Evolutionary conservation across 2,329 filamentous ascomycete genomes (phyloP).

Genomic region (Plenodomus lindquistii): DNA sequence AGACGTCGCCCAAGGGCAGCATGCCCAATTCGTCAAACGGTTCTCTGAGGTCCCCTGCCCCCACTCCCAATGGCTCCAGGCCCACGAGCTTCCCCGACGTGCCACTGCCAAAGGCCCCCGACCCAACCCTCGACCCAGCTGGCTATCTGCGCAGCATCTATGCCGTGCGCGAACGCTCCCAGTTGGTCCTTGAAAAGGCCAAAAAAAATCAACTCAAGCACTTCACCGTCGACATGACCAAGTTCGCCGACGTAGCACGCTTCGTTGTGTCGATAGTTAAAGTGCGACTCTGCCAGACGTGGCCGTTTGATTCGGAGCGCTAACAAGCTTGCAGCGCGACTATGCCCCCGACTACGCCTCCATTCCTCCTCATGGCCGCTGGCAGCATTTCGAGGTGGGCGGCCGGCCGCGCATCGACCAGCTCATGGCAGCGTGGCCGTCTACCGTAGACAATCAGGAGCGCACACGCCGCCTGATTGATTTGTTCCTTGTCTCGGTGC

Average conservation of each 20-base stretch:
- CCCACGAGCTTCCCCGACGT: slow-evolving; percentile 67
- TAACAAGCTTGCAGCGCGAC: slow-evolving; percentile 59
- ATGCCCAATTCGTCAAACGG: slow-evolving; percentile 52
- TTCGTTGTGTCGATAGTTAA: slow-evolving; percentile 96
- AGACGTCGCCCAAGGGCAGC: slow-evolving; percentile 38
- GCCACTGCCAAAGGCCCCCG: slow-evolving; percentile 80
- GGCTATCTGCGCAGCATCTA: slow-evolving; percentile 89
- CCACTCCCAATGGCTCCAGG: slow-evolving; percentile 45
- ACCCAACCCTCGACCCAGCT: slow-evolving; percentile 84
- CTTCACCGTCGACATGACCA: slow-evolving; percentile 85
- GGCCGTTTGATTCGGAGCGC: neutral
- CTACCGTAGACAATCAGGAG: slow-evolving; percentile 70
- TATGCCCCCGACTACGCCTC: slow-evolving; percentile 68
- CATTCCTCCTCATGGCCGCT: slow-evolving; percentile 81
- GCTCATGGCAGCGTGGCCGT: slow-evolving; percentile 70
- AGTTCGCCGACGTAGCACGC: slow-evolving; percentile 79
- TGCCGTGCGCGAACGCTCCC: slow-evolving; percentile 79
- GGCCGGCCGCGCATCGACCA: slow-evolving; percentile 74
- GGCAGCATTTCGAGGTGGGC: slow-evolving; percentile 84
- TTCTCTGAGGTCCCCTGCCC: slow-evolving; percentile 56
- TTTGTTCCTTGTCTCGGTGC: slow-evolving; percentile 77
- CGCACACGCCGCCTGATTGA: slow-evolving; percentile 76
- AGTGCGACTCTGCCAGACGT: slow-evolving; percentile 55
- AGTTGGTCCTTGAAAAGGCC: slow-evolving; percentile 75
- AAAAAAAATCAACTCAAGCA: slow-evolving; percentile 77